A percentile compares a stretch with the other conserved stretches of the same genome.
Evolutionary conservation across 2,329 filamentous ascomycete species (phyloP).

Genomic region (Mycogone perniciosa): DNA sequence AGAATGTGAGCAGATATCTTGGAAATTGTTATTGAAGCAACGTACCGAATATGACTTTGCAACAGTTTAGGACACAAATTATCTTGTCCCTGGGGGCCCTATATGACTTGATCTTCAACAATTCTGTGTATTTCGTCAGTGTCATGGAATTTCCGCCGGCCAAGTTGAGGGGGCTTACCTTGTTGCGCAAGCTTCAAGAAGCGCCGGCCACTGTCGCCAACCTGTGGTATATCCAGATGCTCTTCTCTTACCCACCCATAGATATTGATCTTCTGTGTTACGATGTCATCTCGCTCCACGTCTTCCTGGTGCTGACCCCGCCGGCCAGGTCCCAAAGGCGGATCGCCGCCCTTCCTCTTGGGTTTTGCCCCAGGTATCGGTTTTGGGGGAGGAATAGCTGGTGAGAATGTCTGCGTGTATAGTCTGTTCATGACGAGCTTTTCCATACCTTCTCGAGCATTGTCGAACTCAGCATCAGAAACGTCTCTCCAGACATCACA

Average conservation of each 20-base stretch:
- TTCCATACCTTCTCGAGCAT: conserved; percentile 97
- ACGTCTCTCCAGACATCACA: conserved; percentile 97
- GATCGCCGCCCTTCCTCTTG: conserved; percentile 61
- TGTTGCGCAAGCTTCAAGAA: conserved; percentile 88
- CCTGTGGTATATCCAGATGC: conserved; percentile 83
- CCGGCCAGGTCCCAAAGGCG: conserved; percentile 70
- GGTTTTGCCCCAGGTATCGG: conserved; percentile 63
- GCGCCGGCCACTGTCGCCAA: conserved; percentile 78
- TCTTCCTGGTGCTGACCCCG: conserved; percentile 96
- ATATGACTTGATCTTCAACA: conserved; percentile 94
- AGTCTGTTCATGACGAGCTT: conserved; percentile 98
- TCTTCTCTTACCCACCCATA: conserved; percentile 93
- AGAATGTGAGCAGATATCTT: neutral
- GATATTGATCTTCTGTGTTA: conserved; percentile 93
- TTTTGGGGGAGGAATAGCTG: conserved; percentile 78
- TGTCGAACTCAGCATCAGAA: conserved; percentile 95
- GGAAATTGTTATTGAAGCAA: neutral
- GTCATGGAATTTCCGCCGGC: conserved; percentile 1
- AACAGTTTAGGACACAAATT: conserved; percentile 96
- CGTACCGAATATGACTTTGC: conserved; percentile 96
- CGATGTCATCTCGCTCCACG: conserved; percentile 90
- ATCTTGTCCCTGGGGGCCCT: conserved; percentile 97
- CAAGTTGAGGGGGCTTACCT: conserved; percentile 41
- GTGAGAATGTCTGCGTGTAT: conserved; percentile 93
- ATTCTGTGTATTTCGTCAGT: conserved; percentile 50